Conservation (phyloP, 148 eudicot species). For the Cornus controversa region DNA sequence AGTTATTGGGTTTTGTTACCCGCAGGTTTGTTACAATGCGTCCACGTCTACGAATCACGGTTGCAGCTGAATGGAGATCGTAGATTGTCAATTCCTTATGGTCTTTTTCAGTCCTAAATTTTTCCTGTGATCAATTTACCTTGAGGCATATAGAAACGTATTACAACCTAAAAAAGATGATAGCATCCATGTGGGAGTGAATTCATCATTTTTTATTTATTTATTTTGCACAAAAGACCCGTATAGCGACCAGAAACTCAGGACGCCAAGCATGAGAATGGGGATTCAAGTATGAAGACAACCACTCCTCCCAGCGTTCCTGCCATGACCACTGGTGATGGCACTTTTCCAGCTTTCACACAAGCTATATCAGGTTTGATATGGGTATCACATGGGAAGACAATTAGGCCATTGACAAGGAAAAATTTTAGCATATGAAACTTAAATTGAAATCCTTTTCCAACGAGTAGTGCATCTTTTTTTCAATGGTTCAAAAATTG, state of each 20-base stretch:
- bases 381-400: neutral
- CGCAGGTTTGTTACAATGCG: too few relatives aligned
- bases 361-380: neutral
- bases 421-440: neutral
- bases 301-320: too few relatives aligned
- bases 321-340: too few relatives aligned
- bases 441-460: neutral
- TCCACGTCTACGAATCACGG: too few relatives aligned
- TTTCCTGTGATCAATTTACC: neutral
- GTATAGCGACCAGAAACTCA: too few relatives aligned
- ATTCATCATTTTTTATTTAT: too few relatives aligned
- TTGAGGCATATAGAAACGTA: neutral
- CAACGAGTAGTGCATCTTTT: neutral
- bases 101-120: neutral
- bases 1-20: too few relatives aligned
- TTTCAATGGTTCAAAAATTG: conserved; percentile 4
- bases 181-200: neutral
- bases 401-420: neutral
- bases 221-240: too few relatives aligned
- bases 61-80: neutral
- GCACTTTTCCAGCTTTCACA: neutral
- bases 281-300: too few relatives aligned
- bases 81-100: neutral
- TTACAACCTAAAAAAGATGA: neutral
- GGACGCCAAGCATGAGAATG: too few relatives aligned